phyloP scores from a whole-genome alignment of 2,329 filamentous ascomycete species.

The Neonectria sp. region DNA sequence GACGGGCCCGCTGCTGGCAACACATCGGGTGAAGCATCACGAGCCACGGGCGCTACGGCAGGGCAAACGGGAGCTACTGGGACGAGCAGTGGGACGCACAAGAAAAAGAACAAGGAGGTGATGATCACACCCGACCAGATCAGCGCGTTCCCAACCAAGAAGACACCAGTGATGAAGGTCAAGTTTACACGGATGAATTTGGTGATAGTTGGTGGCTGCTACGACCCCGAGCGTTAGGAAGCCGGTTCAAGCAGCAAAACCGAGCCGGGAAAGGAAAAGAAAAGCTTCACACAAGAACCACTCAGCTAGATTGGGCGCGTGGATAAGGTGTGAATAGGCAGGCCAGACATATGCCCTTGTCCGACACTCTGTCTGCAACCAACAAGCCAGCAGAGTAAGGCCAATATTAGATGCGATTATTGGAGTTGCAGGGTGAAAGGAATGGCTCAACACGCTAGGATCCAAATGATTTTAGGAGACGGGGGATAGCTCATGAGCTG shows the following conservation, averaged over 20 bases:
- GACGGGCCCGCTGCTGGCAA: conserved; percentile 56
- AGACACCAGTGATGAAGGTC: conserved; percentile 93
- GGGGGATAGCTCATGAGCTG: background rate
- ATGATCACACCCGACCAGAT: conserved; percentile 95
- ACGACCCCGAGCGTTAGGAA: conserved; percentile 66
- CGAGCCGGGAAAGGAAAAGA: background rate
- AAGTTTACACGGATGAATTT: conserved; percentile 96
- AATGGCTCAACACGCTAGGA: background rate
- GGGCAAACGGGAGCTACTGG: conserved; percentile 48
- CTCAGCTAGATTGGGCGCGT: background rate
- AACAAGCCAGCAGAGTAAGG: no score
- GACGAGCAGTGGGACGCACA: conserved; percentile 56
- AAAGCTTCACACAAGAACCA: background rate
- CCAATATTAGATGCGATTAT: background rate
- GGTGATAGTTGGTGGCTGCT: conserved; percentile 86
- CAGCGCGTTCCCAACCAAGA: conserved; percentile 95
- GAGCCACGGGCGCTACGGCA: conserved; percentile 43
- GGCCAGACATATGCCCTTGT: background rate
- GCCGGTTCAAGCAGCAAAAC: conserved; percentile 6
- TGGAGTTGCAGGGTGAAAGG: background rate
- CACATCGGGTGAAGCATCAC: conserved; percentile 49
- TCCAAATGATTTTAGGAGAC: background rate
- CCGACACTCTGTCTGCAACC: background rate
- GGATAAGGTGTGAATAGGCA: background rate
- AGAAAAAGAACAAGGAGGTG: conserved; percentile 92